Percentiles rank a stretch among this genome's conserved stretches.
Conservation (phyloP, 192 early-diverging fungal genomes). For the Coemansia sp. region DNA sequence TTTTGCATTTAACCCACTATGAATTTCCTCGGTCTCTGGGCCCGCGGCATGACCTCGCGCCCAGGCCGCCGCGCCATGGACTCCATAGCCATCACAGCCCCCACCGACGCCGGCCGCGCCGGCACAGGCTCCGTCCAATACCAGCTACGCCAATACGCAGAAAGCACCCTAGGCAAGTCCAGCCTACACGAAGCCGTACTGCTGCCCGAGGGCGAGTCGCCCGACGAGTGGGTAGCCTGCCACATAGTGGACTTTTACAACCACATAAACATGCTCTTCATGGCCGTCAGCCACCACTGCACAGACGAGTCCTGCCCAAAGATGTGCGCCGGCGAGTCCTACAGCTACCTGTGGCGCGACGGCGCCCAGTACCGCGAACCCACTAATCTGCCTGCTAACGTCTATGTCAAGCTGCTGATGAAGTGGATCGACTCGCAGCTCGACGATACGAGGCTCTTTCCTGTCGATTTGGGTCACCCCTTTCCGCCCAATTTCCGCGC, state of each 20-base stretch:
- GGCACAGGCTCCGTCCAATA: conserved; percentile 46
- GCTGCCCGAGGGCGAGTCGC: conserved; percentile 85
- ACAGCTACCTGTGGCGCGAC: conserved; percentile 91
- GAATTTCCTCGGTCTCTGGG: conserved; percentile 54
- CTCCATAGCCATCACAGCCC: conserved; percentile 38
- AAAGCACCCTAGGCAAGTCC: conserved; percentile 76
- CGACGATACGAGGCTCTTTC: conserved; percentile 87
- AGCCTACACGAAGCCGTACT: conserved; percentile 76
- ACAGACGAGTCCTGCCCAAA: conserved; percentile 84
- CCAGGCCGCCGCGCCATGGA: conserved; percentile 47
- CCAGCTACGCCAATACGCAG: conserved; percentile 59
- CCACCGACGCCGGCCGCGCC: not conserved
- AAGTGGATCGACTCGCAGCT: conserved; percentile 80
- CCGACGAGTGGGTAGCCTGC: conserved; percentile 92
- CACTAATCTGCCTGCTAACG: conserved; percentile 80
- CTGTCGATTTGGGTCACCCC: conserved; percentile 69
- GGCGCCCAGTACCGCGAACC: conserved; percentile 83
- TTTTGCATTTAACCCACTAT: conserved; percentile 1
- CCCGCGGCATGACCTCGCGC: conserved; percentile 49
- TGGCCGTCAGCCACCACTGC: conserved; percentile 82
- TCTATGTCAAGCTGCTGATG: conserved; percentile 88
- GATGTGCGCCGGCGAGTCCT: conserved; percentile 86
- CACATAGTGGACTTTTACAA: conserved; percentile 96
- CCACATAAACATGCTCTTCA: conserved; percentile 95
- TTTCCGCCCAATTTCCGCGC: conserved; percentile 76